Conservation (phyloP, 768 basidiomycete genomes). For the Rhodosporidiobolus odoratus region DNA sequence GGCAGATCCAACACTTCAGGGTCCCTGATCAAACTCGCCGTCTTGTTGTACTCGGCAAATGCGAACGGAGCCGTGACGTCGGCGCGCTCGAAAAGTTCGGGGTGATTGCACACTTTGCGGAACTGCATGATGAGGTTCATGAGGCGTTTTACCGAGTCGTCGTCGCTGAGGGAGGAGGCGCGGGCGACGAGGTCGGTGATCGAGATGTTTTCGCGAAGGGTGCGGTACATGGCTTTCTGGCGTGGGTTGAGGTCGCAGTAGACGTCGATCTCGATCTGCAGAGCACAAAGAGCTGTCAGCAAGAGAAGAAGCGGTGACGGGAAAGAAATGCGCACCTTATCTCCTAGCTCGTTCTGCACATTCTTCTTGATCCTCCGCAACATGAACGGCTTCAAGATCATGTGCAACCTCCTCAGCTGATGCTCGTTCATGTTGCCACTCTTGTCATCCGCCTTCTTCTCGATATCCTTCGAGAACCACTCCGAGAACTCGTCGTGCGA, state of each 20-base stretch:
- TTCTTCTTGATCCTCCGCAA: conserved; percentile 90
- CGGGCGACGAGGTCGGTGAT: conserved; percentile 89
- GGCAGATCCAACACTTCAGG: conserved; percentile 74
- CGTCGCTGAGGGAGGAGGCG: conserved; percentile 75
- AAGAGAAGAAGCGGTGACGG: background rate
- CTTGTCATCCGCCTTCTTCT: conserved; percentile 80
- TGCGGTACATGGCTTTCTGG: conserved; percentile 83
- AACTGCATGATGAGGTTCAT: conserved; percentile 99
- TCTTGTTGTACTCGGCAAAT: conserved; percentile 72
- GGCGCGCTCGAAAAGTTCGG: conserved; percentile 93
- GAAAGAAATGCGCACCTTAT: conserved; percentile 62
- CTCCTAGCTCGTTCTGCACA: conserved; percentile 98
- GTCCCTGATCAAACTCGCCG: conserved; percentile 77
- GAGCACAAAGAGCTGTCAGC: background rate
- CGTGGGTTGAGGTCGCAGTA: conserved; percentile 90
- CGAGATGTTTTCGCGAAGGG: conserved; percentile 84
- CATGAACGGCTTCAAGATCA: conserved; percentile 99
- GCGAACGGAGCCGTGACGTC: conserved; percentile 91
- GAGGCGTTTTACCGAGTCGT: conserved; percentile 84
- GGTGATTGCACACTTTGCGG: conserved; percentile 98
- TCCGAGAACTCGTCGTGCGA: conserved; percentile 99
- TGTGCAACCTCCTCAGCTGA: conserved; percentile 87
- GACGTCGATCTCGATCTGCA: conserved; percentile 89
- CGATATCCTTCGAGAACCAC: conserved; percentile 99
- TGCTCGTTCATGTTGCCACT: conserved; percentile 89